A percentile compares a stretch with the other conserved stretches of the same genome.
phyloP scores from a whole-genome alignment of 139 green algal species.

The Ulvella scutata region DNA sequence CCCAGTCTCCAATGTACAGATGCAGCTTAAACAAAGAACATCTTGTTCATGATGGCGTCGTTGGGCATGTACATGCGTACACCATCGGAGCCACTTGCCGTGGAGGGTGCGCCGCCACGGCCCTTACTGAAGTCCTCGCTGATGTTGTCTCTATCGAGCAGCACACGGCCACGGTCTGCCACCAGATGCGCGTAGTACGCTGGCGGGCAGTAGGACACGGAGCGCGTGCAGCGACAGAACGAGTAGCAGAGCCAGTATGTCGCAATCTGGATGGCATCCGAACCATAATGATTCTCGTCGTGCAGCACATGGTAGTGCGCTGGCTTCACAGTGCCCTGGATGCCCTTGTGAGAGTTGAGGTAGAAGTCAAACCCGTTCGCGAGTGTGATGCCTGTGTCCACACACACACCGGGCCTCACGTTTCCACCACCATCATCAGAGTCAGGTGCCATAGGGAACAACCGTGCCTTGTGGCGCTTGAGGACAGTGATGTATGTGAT shows the following conservation, averaged over 20 bases:
- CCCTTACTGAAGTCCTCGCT: background rate
- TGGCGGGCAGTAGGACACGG: constrained; percentile 39
- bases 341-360: constrained; percentile 63
- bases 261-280: constrained; percentile 60
- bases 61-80: background rate
- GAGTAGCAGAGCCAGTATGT: constrained; percentile 79
- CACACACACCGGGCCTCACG: constrained; percentile 41
- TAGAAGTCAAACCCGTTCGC: constrained; percentile 71
- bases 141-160: background rate
- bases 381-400: constrained; percentile 45
- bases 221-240: constrained; percentile 60
- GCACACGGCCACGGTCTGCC: constrained; percentile 21
- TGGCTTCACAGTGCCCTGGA: constrained; percentile 56
- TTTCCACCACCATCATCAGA: constrained; percentile 19
- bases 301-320: constrained; percentile 64
- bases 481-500: constrained; percentile 74
- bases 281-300: constrained; percentile 64
- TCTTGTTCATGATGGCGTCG: background rate
- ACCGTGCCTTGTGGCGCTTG: constrained; percentile 57
- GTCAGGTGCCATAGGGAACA: constrained; percentile 16
- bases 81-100: background rate
- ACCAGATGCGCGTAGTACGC: constrained; percentile 63
- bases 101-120: background rate
- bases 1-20: too few species aligned
- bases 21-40: background rate